phyloP scores from a whole-genome alignment of 1,139 yeast species.

The Pichiaceae sp. region DNA sequence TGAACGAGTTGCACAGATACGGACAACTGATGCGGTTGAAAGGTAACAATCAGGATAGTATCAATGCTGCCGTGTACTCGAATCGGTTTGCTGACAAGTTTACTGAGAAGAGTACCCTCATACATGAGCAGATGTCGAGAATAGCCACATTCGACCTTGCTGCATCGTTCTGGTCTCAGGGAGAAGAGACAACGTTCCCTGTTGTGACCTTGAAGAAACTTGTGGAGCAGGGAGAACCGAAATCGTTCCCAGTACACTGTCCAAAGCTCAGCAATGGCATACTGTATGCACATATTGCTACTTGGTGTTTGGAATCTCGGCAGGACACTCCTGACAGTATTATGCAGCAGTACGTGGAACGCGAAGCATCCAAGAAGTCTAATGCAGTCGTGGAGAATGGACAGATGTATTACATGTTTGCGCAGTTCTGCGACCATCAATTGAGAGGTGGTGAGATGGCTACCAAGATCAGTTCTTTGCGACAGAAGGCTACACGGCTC shows the following conservation, averaged over 20 bases:
- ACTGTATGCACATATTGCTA: conserved; percentile 40
- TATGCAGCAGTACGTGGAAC: conserved; percentile 46
- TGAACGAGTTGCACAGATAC: conserved; percentile 35
- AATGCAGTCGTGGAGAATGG: conserved; percentile 23
- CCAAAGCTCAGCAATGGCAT: conserved; percentile 10
- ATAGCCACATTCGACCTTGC: conserved; percentile 44
- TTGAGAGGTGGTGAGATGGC: conserved; percentile 35
- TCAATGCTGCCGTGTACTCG: conserved; percentile 41
- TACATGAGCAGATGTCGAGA: conserved; percentile 15
- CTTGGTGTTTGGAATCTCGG: conserved; percentile 66
- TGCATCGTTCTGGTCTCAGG: conserved; percentile 45
- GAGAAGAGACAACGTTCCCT: conserved; percentile 45
- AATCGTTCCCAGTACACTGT: neutral
- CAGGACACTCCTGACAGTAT: conserved; percentile 57
- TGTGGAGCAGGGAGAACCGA: conserved; percentile 9
- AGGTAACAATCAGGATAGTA: conserved; percentile 36
- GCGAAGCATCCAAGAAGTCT: conserved; percentile 20
- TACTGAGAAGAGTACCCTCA: conserved; percentile 3
- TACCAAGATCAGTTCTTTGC: conserved; percentile 36
- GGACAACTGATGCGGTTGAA: conserved; percentile 31
- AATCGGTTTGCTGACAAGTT: conserved; percentile 28
- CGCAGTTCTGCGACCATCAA: conserved; percentile 69
- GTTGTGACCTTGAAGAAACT: conserved; percentile 38
- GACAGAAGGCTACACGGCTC: conserved; percentile 31
- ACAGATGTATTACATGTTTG: conserved; percentile 50